Base-by-base conservation (phyloP, 169 alveolate genomes). In the Plasmodium reichenowi region DNA sequence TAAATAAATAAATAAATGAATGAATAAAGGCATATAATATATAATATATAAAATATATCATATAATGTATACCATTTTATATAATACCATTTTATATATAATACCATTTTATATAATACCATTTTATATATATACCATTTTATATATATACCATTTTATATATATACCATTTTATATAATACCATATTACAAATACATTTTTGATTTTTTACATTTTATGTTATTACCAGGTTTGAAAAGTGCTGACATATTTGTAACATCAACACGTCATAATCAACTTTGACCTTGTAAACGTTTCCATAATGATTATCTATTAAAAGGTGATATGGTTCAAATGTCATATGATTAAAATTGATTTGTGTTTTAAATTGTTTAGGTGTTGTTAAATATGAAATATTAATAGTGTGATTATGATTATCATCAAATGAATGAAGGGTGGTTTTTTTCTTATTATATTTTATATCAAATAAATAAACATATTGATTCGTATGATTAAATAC, bases 211-310 rank as follows among this genome's bases (percentile, higher is more conserved):
- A 5, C 45, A 32, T 32, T 32, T 15, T 22, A 47, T 22, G 22
- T 2, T 48, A 58, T 38, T n/a, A 80, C 90, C 90, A 80, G 20
- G n/a, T 68, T 80, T 6, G 90, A 70, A 38, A 80, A 80, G 38
- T 80, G 72, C 63, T 80, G 90, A n/a, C 90, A 80, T n/a, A 80
- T 80, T 48, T 80, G 90, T 0, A 80, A 50, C 90, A 80, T 80
- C 2, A 80, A 26, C 7, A 80, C 8, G 38, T 80, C 90, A 45
- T 80, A 80, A 45, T 80, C 90, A 12, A 80, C 26, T 9, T 29
- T 22, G 9, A 80, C 24, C 20, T 56, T 80, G 63, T 80, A 67
- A 0, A 80, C 70, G 52, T 80, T 80, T 1, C 90, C 90, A 59
- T 67, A 68, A 6, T 80, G 90, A n/a, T 67, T 48, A 38, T 80